Base-by-base conservation (phyloP, 2,329 filamentous ascomycete genomes). In the Pseudopyricularia cyperi region DNA sequence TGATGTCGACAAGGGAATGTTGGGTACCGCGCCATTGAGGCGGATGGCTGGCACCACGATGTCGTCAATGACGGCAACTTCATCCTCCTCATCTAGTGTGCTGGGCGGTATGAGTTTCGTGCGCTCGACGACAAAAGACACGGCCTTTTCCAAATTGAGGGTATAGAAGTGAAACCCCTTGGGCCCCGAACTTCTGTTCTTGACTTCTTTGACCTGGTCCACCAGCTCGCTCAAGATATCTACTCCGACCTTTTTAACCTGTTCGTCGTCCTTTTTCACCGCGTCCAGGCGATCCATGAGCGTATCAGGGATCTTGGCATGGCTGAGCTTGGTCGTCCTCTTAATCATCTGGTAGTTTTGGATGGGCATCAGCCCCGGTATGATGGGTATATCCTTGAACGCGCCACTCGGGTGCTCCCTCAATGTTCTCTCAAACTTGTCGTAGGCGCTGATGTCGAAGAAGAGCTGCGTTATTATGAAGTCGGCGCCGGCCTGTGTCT, bases 401-500 rank as follows among this genome's bases (percentile, higher is more conserved):
- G 79, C 77, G 3, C 89, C 89, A 61, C 87, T 94, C 48, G 87
- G 80, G 62, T 98, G 89, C 51, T 83, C 79, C 55, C 89, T 75
- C 58, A 98, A 67, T 50, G 75, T 79, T 57, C 72, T 76, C 69
- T 97, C 91, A 62, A 94, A 97, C 33, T 73, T 73, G 52, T 83
- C 77, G 64, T 94, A 98, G 17, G 87, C 87, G 3, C 86, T 75
- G 24, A 89, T 77, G 63, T 97, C 89, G 66, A 95, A 98, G 68
- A 96, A 97, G 8, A 98, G 76, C 67, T 98, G 93, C 1, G 93
- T 97, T 88, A 98, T 95, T 68, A 98, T 86, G 63, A 98, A 98
- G 68, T 97, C 90, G 50, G 90, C 93, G 1, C 93, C 93, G 3
- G 93, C 93, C 59, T 84, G 75, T 1, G 85, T 85, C 75, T 98